These are phyloP conservation scores for Psilocybe cubensis DNA, from an alignment of 768 basidiomycete genomes.

Conservation along the genomic window DNA sequence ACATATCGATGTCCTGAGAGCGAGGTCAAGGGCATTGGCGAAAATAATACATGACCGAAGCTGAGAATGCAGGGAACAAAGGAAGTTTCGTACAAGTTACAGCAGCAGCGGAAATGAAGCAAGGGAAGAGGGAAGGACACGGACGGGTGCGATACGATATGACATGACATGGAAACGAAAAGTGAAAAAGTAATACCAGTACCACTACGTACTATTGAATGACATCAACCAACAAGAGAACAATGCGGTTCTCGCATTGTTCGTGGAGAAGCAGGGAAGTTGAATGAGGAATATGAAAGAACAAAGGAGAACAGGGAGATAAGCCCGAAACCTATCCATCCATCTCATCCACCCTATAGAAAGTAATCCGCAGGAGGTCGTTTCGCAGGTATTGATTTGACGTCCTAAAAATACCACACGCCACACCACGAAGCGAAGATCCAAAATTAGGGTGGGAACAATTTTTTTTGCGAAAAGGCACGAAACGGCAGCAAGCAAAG, in stretches of 20 bases:
- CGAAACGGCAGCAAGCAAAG: constrained; percentile 3
- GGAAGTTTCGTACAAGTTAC: not conserved
- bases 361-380: constrained; percentile 90
- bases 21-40: not conserved
- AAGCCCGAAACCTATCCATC: not conserved
- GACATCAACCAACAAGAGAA: not conserved
- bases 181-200: not conserved
- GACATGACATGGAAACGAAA: not conserved
- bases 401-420: constrained; percentile 57
- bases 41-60: not conserved
- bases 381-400: constrained; percentile 80
- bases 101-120: not conserved
- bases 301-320: not conserved
- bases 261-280: not conserved
- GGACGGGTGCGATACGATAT: too few relatives aligned
- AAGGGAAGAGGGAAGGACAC: too few relatives aligned
- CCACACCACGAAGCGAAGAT: not conserved
- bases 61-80: too few relatives aligned
- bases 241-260: too few relatives aligned
- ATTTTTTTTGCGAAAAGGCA: not conserved
- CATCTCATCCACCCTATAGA: too few relatives aligned
- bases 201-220: not conserved
- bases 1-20: too few relatives aligned
- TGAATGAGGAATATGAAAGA: not conserved
- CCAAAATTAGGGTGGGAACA: not conserved